These are phyloP conservation scores for Blakeslea trispora DNA, from an alignment of 371 early-diverging fungal species.

Conservation along the genomic window DNA sequence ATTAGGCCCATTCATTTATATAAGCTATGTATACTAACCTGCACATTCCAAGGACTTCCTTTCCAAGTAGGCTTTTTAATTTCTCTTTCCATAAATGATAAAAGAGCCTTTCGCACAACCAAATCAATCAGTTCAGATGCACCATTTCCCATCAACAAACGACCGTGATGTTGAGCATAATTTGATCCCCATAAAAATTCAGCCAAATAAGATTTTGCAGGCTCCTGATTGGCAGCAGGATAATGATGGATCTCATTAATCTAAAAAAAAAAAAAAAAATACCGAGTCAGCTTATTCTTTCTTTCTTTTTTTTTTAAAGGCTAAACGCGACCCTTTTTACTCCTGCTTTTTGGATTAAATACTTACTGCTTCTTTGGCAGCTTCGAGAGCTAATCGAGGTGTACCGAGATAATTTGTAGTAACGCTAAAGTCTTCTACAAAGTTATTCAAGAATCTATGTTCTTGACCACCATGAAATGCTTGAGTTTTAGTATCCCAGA, in stretches of 20 bases:
- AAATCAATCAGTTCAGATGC: slow-evolving; percentile 87
- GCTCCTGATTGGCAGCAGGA: slow-evolving; percentile 88
- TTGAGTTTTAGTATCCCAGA: slow-evolving; percentile 82
- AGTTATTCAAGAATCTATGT: slow-evolving; percentile 77
- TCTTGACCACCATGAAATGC: slow-evolving; percentile 90
- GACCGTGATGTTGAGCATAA: slow-evolving; percentile 44
- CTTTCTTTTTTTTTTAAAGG: too few relatives aligned
- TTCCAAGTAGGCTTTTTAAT: slow-evolving; percentile 62
- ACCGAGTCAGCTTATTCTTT: too few relatives aligned
- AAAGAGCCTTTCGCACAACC: slow-evolving; percentile 72
- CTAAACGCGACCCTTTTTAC: too few relatives aligned
- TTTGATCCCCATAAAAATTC: slow-evolving; percentile 75
- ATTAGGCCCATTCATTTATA: too few relatives aligned
- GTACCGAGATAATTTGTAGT: slow-evolving; percentile 87
- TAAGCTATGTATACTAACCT: too few relatives aligned
- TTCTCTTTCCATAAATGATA: slow-evolving; percentile 34
- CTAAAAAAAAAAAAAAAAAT: slow-evolving; percentile 25
- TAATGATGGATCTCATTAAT: slow-evolving; percentile 77
- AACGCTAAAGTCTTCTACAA: slow-evolving; percentile 87
- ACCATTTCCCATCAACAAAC: slow-evolving; percentile 82
- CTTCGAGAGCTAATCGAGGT: slow-evolving; percentile 68
- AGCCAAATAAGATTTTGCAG: slow-evolving; percentile 79
- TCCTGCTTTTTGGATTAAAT: too few relatives aligned
- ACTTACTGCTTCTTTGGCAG: slow-evolving; percentile 73
- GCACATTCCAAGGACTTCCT: slow-evolving; percentile 79